phyloP scores from a whole-genome alignment of 257 asterid species.

The Nicotiana attenuata region DNA sequence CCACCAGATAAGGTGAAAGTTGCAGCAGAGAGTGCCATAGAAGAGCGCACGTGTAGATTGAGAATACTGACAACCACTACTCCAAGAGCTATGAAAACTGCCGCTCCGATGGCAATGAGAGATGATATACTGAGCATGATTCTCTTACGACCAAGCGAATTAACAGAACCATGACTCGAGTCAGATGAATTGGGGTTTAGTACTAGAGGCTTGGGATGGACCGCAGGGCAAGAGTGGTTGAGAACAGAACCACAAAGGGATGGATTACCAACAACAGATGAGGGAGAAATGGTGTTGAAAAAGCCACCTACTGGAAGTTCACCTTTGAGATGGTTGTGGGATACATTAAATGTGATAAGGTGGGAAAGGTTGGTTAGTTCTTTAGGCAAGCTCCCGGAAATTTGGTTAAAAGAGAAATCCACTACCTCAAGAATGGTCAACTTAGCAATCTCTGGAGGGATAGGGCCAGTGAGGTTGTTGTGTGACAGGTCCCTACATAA shows the following conservation, averaged over 20 bases:
- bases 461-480: constrained; percentile 60
- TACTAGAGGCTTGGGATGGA: constrained; percentile 80
- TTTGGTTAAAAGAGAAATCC: constrained; percentile 69
- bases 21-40: constrained; percentile 46
- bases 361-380: constrained; percentile 59
- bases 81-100: constrained; percentile 75
- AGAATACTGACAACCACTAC: constrained; percentile 66
- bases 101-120: constrained; percentile 84
- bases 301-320: constrained; percentile 83
- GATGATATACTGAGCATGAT: constrained; percentile 71
- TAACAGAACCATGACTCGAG: constrained; percentile 38
- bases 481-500: constrained; percentile 50
- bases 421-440: constrained; percentile 50
- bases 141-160: constrained; percentile 47
- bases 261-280: constrained; percentile 70
- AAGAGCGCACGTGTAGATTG: constrained; percentile 55
- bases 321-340: constrained; percentile 67
- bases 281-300: constrained; percentile 59
- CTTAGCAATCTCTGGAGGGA: constrained; percentile 49
- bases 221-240: constrained; percentile 73
- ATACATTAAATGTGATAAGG: constrained; percentile 53
- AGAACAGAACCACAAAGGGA: constrained; percentile 75
- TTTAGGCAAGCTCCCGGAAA: constrained; percentile 66
- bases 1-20: constrained; percentile 49
- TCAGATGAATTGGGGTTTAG: constrained; percentile 74